These are phyloP conservation scores for Scutellaria barbata DNA, from an alignment of 257 asterid genomes.

Conservation along the genomic window DNA sequence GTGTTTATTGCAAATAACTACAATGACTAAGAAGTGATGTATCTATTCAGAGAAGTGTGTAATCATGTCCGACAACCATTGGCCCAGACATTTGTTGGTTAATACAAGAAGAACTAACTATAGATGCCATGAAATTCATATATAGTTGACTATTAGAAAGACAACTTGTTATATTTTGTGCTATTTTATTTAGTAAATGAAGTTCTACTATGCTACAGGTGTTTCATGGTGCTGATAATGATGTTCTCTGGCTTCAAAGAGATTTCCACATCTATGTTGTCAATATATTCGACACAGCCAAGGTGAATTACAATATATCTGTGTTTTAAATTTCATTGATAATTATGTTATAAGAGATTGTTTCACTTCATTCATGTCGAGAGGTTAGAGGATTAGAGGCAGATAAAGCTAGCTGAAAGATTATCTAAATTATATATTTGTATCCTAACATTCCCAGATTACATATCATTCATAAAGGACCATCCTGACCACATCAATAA, in stretches of 20 bases:
- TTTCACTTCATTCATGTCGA: conserved; percentile 23
- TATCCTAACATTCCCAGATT: neutral
- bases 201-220: conserved; percentile 57
- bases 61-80: neutral
- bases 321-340: conserved; percentile 15
- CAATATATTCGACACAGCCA: conserved; percentile 91
- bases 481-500: conserved; percentile 27
- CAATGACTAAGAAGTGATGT: conserved; percentile 9
- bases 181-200: conserved; percentile 1
- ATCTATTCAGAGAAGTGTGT: neutral
- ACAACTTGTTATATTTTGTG: conserved; percentile 10
- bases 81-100: neutral
- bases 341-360: conserved; percentile 7
- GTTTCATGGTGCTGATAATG: conserved; percentile 98
- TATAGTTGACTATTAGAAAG: neutral
- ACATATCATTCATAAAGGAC: neutral
- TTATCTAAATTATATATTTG: conserved; percentile 12
- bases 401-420: conserved; percentile 9
- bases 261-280: conserved; percentile 95
- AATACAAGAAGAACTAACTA: neutral
- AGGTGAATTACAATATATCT: conserved; percentile 53
- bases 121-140: neutral
- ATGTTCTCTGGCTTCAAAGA: conserved; percentile 97
- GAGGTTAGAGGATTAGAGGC: conserved; percentile 29
- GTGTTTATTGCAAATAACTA: conserved; percentile 13